Evolutionary conservation across 257 asterid species (phyloP).

Genomic region (Solanum chiquidenum): DNA sequence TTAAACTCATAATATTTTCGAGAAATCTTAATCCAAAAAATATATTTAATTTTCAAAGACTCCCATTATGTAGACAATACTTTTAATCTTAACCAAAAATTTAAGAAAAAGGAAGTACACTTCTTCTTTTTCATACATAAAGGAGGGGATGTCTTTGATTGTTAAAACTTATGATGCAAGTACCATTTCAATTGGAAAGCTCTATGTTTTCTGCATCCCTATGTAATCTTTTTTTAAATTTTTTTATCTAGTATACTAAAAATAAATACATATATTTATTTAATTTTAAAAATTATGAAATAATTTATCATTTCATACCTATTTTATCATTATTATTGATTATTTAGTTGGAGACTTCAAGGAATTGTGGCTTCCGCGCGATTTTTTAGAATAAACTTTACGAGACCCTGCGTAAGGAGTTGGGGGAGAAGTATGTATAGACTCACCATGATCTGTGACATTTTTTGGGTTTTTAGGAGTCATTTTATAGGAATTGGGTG

Average conservation of each 20-base stretch:
- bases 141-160: not conserved
- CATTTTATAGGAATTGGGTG: not conserved
- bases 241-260: not conserved
- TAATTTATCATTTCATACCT: not conserved
- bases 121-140: not conserved
- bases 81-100: not conserved
- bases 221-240: too few species aligned
- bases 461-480: not conserved
- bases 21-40: not conserved
- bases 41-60: not conserved
- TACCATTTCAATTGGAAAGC: not conserved
- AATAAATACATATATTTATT: not conserved
- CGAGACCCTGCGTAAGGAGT: accelerated
- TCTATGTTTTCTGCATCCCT: not conserved
- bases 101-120: not conserved
- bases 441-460: too few species aligned
- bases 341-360: not conserved
- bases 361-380: not conserved
- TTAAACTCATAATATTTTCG: not conserved
- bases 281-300: not conserved
- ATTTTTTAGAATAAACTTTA: not conserved
- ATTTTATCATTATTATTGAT: not conserved
- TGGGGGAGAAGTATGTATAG: not conserved
- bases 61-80: not conserved
- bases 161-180: not conserved